Evolutionary conservation across 148 eudicot species (phyloP).

Genomic region (Rhododendron kiyosumense): DNA sequence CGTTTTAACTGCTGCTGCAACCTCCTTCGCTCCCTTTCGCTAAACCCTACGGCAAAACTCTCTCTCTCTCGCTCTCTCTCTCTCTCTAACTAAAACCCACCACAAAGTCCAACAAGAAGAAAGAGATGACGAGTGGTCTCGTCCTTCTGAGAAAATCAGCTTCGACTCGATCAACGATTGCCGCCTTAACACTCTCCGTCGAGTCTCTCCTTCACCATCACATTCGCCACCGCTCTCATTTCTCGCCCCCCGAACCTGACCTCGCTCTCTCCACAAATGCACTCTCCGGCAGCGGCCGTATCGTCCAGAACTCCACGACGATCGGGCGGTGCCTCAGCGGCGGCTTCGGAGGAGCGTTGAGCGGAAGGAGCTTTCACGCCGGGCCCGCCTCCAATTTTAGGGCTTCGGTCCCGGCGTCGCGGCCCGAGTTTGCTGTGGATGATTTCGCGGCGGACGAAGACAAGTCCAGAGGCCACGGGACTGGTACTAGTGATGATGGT

Average conservation of each 20-base stretch:
- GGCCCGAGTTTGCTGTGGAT: constrained; percentile 35
- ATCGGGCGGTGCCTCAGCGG: not conserved
- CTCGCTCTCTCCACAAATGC: not conserved
- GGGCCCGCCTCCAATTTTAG: constrained; percentile 21
- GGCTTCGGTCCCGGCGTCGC: constrained; percentile 21
- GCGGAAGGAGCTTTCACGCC: constrained; percentile 14
- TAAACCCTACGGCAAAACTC: constrained; percentile 10
- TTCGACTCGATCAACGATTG: constrained; percentile 15
- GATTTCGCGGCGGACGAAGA: constrained; percentile 38
- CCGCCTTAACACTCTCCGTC: constrained; percentile 17
- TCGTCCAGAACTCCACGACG: not conserved
- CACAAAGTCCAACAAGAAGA: not conserved
- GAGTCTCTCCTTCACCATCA: not conserved
- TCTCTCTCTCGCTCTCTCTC: not conserved
- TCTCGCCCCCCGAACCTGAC: not conserved
- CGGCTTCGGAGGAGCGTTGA: not conserved
- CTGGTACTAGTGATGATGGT: constrained; percentile 34
- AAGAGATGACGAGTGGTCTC: constrained; percentile 5
- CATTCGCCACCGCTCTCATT: not conserved
- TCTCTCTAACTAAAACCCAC: not conserved
- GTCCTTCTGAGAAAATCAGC: not conserved
- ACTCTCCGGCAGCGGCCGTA: not conserved
- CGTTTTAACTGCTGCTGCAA: not conserved
- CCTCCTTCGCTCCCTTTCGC: not conserved
- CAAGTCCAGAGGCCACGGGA: not conserved